phyloP scores from a whole-genome alignment of 179 eudicot species.

The Carnegiea gigantea region DNA sequence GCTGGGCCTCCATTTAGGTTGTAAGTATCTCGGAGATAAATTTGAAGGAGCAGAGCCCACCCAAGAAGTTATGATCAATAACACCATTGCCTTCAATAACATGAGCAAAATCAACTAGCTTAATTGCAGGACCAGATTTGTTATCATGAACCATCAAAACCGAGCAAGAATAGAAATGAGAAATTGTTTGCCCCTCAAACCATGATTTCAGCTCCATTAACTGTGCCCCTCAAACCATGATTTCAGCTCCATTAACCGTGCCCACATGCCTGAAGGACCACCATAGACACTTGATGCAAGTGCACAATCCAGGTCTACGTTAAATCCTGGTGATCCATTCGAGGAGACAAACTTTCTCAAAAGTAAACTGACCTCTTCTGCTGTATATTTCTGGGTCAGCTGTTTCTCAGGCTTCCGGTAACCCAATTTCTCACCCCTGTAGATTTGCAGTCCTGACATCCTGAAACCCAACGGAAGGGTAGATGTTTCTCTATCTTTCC shows the following conservation, averaged over 20 bases:
- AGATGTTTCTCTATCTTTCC: conserved; percentile 58
- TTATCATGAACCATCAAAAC: conserved; percentile 54
- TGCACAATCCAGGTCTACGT: conserved; percentile 46
- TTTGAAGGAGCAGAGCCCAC: conserved; percentile 86
- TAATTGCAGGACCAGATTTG: conserved; percentile 52
- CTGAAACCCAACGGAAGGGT: conserved; percentile 68
- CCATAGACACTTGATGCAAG: conserved; percentile 59
- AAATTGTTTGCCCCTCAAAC: conserved; percentile 84
- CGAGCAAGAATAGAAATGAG: conserved; percentile 64
- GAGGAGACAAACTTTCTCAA: conserved; percentile 74
- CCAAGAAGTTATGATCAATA: conserved; percentile 90
- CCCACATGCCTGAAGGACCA: conserved; percentile 60
- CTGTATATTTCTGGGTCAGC: conserved; percentile 28
- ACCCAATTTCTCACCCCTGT: conserved; percentile 38
- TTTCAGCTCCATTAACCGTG: conserved; percentile 73
- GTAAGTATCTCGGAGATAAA: conserved; percentile 53
- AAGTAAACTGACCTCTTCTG: conserved; percentile 45
- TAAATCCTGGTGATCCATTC: conserved; percentile 27
- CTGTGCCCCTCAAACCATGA: conserved; percentile 89
- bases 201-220: conserved; percentile 75
- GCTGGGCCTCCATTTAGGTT: neutral
- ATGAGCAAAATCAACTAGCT: conserved; percentile 89
- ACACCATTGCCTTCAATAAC: conserved; percentile 67
- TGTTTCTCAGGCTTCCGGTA: conserved; percentile 60
- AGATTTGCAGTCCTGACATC: conserved; percentile 61